Evolutionary conservation across 1,139 yeast species (phyloP).

Genomic region (Meyerozyma sp.): DNA sequence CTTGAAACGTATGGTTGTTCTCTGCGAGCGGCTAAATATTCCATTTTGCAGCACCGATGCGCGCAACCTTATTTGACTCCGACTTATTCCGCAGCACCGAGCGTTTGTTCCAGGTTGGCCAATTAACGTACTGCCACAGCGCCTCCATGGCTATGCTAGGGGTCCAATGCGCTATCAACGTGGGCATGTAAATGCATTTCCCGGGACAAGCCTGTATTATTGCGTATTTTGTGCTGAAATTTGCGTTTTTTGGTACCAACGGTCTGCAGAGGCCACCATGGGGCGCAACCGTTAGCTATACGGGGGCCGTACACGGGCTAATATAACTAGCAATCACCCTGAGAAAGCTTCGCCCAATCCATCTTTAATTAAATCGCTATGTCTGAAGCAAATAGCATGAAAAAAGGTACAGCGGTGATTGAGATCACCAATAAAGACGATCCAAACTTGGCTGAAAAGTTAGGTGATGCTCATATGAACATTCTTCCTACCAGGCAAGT

Average conservation of each 20-base stretch:
- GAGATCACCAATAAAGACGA: conserved; percentile 3
- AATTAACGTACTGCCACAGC: neutral
- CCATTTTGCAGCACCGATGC: neutral
- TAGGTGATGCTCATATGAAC: conserved; percentile 36
- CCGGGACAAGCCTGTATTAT: neutral
- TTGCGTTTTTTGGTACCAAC: neutral
- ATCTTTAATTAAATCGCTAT: neutral
- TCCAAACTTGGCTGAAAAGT: conserved; percentile 19
- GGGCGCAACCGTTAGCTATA: neutral
- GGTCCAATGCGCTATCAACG: neutral
- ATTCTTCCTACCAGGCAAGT: conserved; percentile 27
- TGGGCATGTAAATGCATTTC: neutral
- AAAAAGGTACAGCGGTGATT: conserved; percentile 4
- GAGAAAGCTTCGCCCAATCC: no score
- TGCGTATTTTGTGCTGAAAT: neutral
- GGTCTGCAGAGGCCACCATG: neutral
- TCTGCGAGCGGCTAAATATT: neutral
- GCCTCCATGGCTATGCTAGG: neutral
- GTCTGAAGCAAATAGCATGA: conserved; percentile 3
- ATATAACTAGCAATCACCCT: neutral
- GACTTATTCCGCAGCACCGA: neutral
- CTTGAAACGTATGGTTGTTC: neutral
- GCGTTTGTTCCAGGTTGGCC: neutral
- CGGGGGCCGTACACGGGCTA: neutral
- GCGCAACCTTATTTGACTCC: neutral